These are phyloP conservation scores for Rhizophora mangle DNA, from an alignment of 345 rosid species.

Conservation along the genomic window DNA sequence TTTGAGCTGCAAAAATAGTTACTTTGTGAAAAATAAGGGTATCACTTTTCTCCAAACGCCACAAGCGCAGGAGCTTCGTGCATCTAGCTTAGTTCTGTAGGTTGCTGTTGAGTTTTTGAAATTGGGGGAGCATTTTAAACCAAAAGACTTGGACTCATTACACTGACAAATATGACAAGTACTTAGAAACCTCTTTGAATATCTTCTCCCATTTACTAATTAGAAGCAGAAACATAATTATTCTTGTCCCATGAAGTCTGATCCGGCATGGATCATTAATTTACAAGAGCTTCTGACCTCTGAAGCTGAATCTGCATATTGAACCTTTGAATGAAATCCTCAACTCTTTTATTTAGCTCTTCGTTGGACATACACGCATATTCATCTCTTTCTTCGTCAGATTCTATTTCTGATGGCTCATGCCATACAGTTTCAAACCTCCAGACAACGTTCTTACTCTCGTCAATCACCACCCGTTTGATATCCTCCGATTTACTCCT, in stretches of 20 bases:
- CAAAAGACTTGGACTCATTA: slow-evolving; percentile 22
- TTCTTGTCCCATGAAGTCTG: no score
- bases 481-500: slow-evolving; percentile 43
- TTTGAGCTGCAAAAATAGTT: no score
- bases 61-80: no score
- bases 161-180: background rate
- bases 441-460: slow-evolving; percentile 29
- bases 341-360: slow-evolving; percentile 65
- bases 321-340: slow-evolving; percentile 64
- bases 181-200: no score
- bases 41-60: no score
- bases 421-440: background rate
- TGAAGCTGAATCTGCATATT: slow-evolving; percentile 60
- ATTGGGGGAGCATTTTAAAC: slow-evolving; percentile 36
- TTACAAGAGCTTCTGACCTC: background rate
- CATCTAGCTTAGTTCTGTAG: slow-evolving; percentile 2
- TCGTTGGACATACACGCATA: slow-evolving; percentile 66
- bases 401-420: background rate
- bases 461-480: slow-evolving; percentile 26
- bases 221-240: no score
- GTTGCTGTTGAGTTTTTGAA: slow-evolving; percentile 31
- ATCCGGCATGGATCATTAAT: no score
- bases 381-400: slow-evolving; percentile 40
- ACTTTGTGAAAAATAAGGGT: no score
- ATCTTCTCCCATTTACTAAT: no score